Evolutionary conservation across 2,329 filamentous ascomycete genomes (phyloP).

Genomic region (Annulohypoxylon truncatum): DNA sequence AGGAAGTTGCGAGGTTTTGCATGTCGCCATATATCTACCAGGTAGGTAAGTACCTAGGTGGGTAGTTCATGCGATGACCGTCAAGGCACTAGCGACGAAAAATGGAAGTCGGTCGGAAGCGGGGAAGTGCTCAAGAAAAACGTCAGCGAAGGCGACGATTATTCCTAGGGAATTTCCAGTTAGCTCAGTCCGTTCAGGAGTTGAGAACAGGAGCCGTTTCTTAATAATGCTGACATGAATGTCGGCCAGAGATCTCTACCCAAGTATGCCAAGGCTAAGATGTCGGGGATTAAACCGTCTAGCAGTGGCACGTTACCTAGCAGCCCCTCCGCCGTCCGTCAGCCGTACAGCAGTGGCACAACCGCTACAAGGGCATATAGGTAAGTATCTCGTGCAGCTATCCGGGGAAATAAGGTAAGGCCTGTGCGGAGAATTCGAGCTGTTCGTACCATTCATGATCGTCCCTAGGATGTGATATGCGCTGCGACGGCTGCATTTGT

Average conservation of each 20-base stretch:
- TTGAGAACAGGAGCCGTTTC: not conserved
- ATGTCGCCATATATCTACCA: not conserved
- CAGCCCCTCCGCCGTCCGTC: not conserved
- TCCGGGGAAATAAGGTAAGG: slow-evolving; percentile 18
- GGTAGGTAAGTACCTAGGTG: too few relatives aligned
- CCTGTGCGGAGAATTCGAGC: slow-evolving; percentile 15
- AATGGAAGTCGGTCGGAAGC: slow-evolving; percentile 2
- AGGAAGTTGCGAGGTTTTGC: slow-evolving; percentile 14
- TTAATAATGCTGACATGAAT: slow-evolving; percentile 31
- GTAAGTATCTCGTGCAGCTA: not conserved
- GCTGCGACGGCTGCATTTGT: slow-evolving; percentile 3
- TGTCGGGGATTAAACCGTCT: slow-evolving; percentile 1
- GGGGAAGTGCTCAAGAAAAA: slow-evolving; percentile 7
- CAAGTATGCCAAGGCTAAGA: slow-evolving; percentile 18
- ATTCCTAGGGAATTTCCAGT: not conserved
- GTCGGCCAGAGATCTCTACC: slow-evolving; percentile 1
- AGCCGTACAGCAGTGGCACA: not conserved
- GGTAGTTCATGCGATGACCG: not conserved
- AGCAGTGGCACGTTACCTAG: slow-evolving; percentile 25
- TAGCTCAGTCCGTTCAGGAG: not conserved
- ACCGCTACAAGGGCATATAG: not conserved
- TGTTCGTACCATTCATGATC: slow-evolving; percentile 14
- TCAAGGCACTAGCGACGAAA: not conserved
- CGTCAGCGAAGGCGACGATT: slow-evolving; percentile 12
- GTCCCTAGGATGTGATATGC: slow-evolving; percentile 21